A percentile compares a stretch with the other conserved stretches of the same genome.
phyloP scores from a whole-genome alignment of 257 asterid species.

The Capsicum pubescens region DNA sequence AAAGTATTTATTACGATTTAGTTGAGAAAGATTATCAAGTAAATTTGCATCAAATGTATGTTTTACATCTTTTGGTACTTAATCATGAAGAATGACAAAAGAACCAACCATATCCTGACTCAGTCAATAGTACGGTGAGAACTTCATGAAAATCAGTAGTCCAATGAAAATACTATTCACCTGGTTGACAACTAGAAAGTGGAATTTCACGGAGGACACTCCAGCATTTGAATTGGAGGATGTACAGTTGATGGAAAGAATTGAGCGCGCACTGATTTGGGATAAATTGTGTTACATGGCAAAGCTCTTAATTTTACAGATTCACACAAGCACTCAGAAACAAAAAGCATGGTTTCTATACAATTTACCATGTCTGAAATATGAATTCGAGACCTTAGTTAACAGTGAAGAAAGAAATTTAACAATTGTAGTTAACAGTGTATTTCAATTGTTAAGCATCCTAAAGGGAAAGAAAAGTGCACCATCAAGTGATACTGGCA shows the following conservation, averaged over 20 bases:
- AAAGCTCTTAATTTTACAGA: not conserved
- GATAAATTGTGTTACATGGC: not conserved
- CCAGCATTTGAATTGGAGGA: conserved; percentile 14
- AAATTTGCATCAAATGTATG: not conserved
- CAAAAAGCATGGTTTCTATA: not conserved
- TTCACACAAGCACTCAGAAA: conserved; percentile 10
- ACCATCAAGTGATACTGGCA: not conserved
- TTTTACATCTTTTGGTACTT: conserved; percentile 13
- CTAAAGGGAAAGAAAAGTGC: conserved; percentile 8
- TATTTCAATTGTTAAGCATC: not conserved
- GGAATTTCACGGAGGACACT: not conserved
- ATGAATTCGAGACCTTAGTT: not conserved
- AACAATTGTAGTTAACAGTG: conserved; percentile 1
- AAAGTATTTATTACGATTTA: not conserved
- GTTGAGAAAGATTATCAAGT: conserved; percentile 24
- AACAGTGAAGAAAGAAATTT: not conserved
- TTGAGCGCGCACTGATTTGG: not conserved
- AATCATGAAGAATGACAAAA: conserved; percentile 13
- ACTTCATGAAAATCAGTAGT: not conserved
- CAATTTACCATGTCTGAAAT: conserved; percentile 6
- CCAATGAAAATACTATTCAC: conserved; percentile 9
- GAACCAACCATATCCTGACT: conserved; percentile 1
- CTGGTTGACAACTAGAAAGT: not conserved
- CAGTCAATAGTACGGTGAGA: not conserved
- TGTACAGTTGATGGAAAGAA: conserved; percentile 1